Percentiles rank a stretch among this genome's conserved stretches.
Conservation (phyloP, 306 rosid genomes). For the Fragaria iinumae region DNA sequence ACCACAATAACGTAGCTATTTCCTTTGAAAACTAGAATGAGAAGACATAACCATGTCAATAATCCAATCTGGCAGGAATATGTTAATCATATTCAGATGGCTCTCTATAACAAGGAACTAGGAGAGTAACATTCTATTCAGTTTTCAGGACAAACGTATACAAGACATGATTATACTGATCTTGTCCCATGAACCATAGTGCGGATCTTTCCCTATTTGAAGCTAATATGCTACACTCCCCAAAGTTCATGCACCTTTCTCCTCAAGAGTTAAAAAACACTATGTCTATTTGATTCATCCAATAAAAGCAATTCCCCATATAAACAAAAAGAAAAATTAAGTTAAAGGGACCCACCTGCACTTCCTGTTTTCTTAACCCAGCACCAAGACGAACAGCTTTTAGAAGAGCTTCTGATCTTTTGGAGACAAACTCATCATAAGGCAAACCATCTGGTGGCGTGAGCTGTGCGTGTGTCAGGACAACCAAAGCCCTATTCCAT, state of each 20-base stretch:
- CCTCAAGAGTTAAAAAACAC: background rate
- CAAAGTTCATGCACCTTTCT: background rate
- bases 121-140: background rate
- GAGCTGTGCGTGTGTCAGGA: conserved; percentile 88
- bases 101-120: background rate
- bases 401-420: conserved; percentile 84
- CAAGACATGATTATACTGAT: background rate
- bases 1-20: too few relatives aligned
- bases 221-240: background rate
- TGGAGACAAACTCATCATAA: conserved; percentile 74
- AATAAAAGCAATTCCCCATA: background rate
- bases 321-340: background rate
- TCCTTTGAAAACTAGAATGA: background rate
- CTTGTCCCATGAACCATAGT: background rate
- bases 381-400: conserved; percentile 60
- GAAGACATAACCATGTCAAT: background rate
- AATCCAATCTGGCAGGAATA: background rate
- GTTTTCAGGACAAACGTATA: background rate
- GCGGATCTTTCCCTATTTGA: background rate
- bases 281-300: background rate
- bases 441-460: conserved; percentile 91
- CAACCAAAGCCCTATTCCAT: conserved; percentile 85
- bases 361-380: conserved; percentile 53
- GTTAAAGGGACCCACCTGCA: conserved; percentile 34
- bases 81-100: background rate